A percentile compares a stretch with the other conserved stretches of the same genome.
Evolutionary conservation across 1,139 yeast genomes (phyloP).

Genomic region (Kodamaea ohmeri): DNA sequence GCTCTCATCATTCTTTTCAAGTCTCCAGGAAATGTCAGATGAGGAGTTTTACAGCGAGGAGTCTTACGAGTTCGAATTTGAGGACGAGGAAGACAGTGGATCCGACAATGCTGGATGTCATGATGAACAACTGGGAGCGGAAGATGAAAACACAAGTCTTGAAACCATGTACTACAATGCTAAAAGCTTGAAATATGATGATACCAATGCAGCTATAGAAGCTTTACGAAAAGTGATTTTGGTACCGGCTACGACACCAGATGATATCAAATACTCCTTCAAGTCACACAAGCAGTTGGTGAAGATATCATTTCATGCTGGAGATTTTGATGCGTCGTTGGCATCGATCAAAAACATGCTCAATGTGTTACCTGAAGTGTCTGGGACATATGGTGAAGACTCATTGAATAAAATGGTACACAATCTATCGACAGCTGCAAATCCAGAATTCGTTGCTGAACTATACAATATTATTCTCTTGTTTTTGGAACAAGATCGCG

Average conservation of each 20-base stretch:
- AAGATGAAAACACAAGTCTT: slow-evolving; percentile 26
- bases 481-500: slow-evolving; percentile 16
- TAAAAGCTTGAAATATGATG: slow-evolving; percentile 62
- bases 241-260: slow-evolving; percentile 13
- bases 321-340: slow-evolving; percentile 35
- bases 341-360: slow-evolving; percentile 25
- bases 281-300: slow-evolving; percentile 65
- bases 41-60: slow-evolving; percentile 59
- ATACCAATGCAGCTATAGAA: slow-evolving; percentile 23
- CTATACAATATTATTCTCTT: slow-evolving; percentile 31
- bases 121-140: slow-evolving; percentile 16
- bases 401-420: slow-evolving; percentile 56
- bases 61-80: slow-evolving; percentile 66
- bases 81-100: slow-evolving; percentile 43
- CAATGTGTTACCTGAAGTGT: slow-evolving; percentile 26
- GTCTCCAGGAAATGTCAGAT: slow-evolving; percentile 61
- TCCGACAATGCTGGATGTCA: slow-evolving; percentile 14
- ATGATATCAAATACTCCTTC: slow-evolving; percentile 44
- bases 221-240: slow-evolving; percentile 15
- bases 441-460: slow-evolving; percentile 24
- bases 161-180: slow-evolving; percentile 63
- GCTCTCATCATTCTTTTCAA: no score
- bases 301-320: slow-evolving; percentile 46
- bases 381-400: slow-evolving; percentile 56
- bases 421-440: slow-evolving; percentile 36